Evolutionary conservation across 345 rosid species (phyloP), one percentile per base, ranked within the genome.

Genomic region (Ceriops decandra): DNA sequence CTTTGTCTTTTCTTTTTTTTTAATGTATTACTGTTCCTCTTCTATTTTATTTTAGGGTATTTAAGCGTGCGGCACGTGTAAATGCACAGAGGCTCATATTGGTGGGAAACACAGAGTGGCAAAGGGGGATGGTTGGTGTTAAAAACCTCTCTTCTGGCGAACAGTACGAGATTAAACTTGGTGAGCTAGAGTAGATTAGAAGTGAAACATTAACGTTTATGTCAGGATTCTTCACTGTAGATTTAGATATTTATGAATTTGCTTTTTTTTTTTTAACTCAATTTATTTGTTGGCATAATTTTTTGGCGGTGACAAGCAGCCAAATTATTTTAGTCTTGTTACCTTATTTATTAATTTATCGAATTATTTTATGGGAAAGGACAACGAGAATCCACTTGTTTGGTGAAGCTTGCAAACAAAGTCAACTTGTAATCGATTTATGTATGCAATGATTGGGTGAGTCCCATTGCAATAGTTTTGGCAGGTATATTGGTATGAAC

Each of bases 21-120:
- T 22, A 22, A 52, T 63, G 20, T 47, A 20, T 62, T 4, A 33
- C 57, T 19, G 17, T 57, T 77, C 64, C 38, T 42, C 11, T 42
- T 21, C 19, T 22, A 0, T 27, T 53, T n/a, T 59, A 8, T 76
- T 68, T 62, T 64, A 89, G 95, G 98, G 96, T 90, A 56, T 93
- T 93, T 87, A 89, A 89, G 78, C 85, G 98, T 59, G 98, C 97
- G 1, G 86, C 83, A 46, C 82, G 98, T 7, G 72, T 84, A 70
- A 84, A 89, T 76, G 95, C 95, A n/a, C 79, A 79, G 42, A 85
- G 95, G 82, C 79, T 91, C 77, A 75, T 91, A 77, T 72, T 93
- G 78, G 97, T 93, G 57, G 96, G 98, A 54, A 83, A 73, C 57
- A 75, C 62, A 0, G 98, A 93, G 77, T 93, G 97, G 95, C 79